Evolutionary conservation across 1,139 yeast genomes (phyloP).

Genomic region (Kluyveromyces sp.): DNA sequence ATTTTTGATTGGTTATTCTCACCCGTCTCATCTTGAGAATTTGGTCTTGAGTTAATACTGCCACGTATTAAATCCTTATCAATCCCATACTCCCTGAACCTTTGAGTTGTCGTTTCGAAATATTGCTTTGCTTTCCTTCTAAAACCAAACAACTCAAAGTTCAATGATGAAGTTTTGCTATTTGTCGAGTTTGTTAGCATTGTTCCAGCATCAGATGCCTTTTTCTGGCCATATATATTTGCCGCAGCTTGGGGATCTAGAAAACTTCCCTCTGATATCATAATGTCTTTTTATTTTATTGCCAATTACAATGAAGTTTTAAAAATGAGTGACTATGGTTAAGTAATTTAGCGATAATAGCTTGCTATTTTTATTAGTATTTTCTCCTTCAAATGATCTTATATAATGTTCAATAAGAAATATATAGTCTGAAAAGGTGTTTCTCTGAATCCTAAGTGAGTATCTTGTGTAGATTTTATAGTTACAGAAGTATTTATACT

Average conservation of each 20-base stretch:
- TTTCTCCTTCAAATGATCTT: neutral
- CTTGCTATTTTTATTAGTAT: neutral
- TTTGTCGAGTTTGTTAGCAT: slow-evolving; percentile 3
- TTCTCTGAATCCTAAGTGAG: no score
- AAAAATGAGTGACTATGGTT: slow-evolving; percentile 5
- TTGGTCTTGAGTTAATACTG: neutral
- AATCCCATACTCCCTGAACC: neutral
- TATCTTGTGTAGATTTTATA: neutral
- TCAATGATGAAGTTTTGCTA: slow-evolving; percentile 4
- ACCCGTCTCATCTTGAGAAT: neutral
- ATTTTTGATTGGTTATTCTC: neutral
- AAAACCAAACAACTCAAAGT: slow-evolving; percentile 22
- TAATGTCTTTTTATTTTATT: neutral
- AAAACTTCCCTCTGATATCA: slow-evolving; percentile 6
- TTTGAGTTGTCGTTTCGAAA: slow-evolving; percentile 8
- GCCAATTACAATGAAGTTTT: neutral
- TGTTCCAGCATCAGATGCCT: neutral
- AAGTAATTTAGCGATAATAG: neutral
- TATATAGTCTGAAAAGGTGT: no score
- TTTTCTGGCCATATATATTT: neutral
- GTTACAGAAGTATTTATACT: neutral
- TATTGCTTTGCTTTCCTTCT: slow-evolving; percentile 24
- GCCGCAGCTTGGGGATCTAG: slow-evolving; percentile 1
- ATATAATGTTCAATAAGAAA: neutral
- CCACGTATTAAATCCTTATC: neutral